Base-by-base conservation (phyloP, 2,329 filamentous ascomycete genomes). In the Chalaropsis ovoidea region DNA sequence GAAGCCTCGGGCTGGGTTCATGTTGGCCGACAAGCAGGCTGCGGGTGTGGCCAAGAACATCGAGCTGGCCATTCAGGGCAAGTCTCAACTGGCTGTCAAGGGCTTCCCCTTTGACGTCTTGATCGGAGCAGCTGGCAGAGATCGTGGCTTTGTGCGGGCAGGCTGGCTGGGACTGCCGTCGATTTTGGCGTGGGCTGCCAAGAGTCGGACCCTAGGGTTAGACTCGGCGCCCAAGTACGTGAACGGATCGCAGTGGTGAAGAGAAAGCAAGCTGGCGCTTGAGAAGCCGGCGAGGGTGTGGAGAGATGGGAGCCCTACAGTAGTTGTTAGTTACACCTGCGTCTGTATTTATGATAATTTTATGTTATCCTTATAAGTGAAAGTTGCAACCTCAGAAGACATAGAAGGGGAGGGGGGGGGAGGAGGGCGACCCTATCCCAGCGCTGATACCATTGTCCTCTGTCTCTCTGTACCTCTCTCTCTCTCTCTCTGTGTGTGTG, bases 1-100 rank as follows among this genome's bases (percentile, higher is more conserved):
- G 69, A 77, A 77, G 70, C 80, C 81, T 24, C 75, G 77, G 27
- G 78, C 82, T 5, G 82, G 82, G 1, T 85, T 85, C 70, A 80
- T 86, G 74, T 78, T 82, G 65, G 83, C 83, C 0, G 84, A 82
- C 66, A 81, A 81, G 69, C 81, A 83, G 72, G 80, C 81, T 2
- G 76, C 76, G 22, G 78, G 78, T 39, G 80, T 82, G 2, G 78
- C 75, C 60, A 81, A 79, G 74, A 84, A 84, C 70, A 74, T 84
- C 63, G 78, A 78, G n/a, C 75, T 78, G 15, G 75, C 72, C 3
- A 72, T 83, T 24, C 74, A 74, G 65, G 78, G 75, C 67, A 79
- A 79, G 72, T 66, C 71, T 15, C 79, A 80, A 19, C 67, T 73
- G 2, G 69, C 72, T 6, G 78, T 80, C 67, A 81, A 79, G 72